phyloP scores from a whole-genome alignment of 192 early-diverging fungal genomes.

The Gryganskiella cystojenkinii region DNA sequence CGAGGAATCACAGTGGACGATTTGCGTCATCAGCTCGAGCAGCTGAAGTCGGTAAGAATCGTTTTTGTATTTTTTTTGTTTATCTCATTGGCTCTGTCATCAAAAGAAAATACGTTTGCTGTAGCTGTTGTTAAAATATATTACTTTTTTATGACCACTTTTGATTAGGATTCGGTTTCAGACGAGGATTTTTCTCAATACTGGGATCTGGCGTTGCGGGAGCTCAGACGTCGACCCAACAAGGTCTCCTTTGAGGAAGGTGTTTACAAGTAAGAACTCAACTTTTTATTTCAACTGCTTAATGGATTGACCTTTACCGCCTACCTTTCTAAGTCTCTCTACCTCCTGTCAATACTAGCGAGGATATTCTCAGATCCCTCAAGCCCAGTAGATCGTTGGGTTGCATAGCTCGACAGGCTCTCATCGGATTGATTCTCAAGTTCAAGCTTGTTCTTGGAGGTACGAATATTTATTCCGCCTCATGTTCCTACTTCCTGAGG shows the following conservation, averaged over 20 bases:
- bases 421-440: slow-evolving; percentile 40
- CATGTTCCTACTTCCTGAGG: too few species aligned
- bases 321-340: too few species aligned
- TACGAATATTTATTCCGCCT: too few species aligned
- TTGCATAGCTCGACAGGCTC: slow-evolving; percentile 29
- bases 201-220: slow-evolving; percentile 49
- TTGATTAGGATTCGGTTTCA: slow-evolving; percentile 33
- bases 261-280: slow-evolving; percentile 8
- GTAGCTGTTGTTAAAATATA: neutral
- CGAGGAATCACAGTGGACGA: slow-evolving; percentile 37
- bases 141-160: neutral
- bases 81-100: neutral
- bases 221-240: slow-evolving; percentile 31
- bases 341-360: slow-evolving; percentile 9
- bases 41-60: neutral
- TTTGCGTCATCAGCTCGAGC: slow-evolving; percentile 26
- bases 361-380: slow-evolving; percentile 31
- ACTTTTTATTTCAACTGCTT: too few species aligned
- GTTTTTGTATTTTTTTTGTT: neutral
- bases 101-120: neutral
- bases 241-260: slow-evolving; percentile 31
- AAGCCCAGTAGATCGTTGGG: slow-evolving; percentile 31
- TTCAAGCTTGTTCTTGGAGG: slow-evolving; percentile 28
- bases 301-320: too few species aligned
- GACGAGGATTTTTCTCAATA: slow-evolving; percentile 48